phyloP scores from a whole-genome alignment of 2,329 filamentous ascomycete species.

The Cladorrhinum sp. region DNA sequence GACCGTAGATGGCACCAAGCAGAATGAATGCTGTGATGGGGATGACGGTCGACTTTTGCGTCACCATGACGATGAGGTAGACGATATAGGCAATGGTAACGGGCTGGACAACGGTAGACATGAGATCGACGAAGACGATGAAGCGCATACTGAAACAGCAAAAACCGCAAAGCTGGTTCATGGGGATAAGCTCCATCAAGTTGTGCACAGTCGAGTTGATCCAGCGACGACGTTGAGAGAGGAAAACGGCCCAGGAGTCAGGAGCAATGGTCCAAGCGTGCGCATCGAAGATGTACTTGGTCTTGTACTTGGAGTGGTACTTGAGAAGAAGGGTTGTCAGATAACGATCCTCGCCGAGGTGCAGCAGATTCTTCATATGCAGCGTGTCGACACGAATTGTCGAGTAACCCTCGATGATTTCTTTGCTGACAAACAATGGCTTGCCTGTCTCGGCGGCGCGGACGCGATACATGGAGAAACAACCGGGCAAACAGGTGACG shows the following conservation, averaged over 20 bases:
- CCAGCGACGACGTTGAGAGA: slow-evolving; percentile 98
- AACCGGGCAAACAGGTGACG: slow-evolving; percentile 95
- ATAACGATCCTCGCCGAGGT: slow-evolving; percentile 96
- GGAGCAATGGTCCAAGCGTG: slow-evolving; percentile 97
- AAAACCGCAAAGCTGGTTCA: slow-evolving; percentile 95
- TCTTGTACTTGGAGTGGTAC: slow-evolving; percentile 91
- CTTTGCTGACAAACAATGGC: slow-evolving; percentile 90
- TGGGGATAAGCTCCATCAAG: slow-evolving; percentile 87
- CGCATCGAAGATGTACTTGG: slow-evolving; percentile 89
- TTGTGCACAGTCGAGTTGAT: slow-evolving; percentile 99
- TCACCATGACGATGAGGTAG: slow-evolving; percentile 79
- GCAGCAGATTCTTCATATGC: slow-evolving; percentile 97
- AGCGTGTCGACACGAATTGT: slow-evolving; percentile 96
- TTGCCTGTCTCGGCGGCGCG: slow-evolving; percentile 92
- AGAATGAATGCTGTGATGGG: slow-evolving; percentile 87
- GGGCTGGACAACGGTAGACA: slow-evolving; percentile 89
- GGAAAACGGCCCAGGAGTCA: slow-evolving; percentile 89
- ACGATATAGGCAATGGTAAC: slow-evolving; percentile 86
- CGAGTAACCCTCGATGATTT: slow-evolving; percentile 82
- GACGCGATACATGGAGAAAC: slow-evolving; percentile 99
- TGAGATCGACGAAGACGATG: slow-evolving; percentile 87
- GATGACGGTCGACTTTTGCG: slow-evolving; percentile 59
- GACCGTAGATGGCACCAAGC: slow-evolving; percentile 91
- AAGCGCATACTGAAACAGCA: slow-evolving; percentile 99
- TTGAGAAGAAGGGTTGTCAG: slow-evolving; percentile 92